Conservation (phyloP, 805 yeast species). For the Metschnikowia sp. region DNA sequence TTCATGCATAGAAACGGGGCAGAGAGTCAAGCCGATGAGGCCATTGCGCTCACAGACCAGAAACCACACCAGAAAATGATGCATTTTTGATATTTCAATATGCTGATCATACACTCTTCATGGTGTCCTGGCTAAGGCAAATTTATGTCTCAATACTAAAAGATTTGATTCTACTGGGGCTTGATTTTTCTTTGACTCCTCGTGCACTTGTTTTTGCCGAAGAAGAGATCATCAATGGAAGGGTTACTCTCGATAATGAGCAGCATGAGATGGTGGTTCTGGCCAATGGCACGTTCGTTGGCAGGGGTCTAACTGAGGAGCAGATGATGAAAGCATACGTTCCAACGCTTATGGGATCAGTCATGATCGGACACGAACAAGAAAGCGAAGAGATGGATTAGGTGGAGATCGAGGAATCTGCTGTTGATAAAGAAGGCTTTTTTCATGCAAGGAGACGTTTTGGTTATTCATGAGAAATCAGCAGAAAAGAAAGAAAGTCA, state of each 20-base stretch:
- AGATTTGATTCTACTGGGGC: too few species aligned
- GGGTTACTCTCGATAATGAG: conserved; percentile 23
- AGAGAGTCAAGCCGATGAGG: too few species aligned
- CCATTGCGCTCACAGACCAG: too few species aligned
- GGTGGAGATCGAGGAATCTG: conserved; percentile 41
- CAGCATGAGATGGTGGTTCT: conserved; percentile 60
- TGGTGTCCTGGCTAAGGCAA: too few species aligned
- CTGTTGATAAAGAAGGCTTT: conserved; percentile 29
- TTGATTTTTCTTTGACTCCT: too few species aligned
- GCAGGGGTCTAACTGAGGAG: conserved; percentile 74
- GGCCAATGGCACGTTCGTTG: conserved; percentile 75
- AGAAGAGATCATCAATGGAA: conserved; percentile 62
- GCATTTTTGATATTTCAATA: too few species aligned
- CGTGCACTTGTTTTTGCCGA: conserved; percentile 39
- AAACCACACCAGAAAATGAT: too few species aligned
- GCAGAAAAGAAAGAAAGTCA: conserved; percentile 37
- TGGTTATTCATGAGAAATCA: conserved; percentile 49
- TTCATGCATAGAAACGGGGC: too few species aligned
- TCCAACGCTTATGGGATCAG: conserved; percentile 51
- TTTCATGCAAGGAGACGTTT: conserved; percentile 63
- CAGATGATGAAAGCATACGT: conserved; percentile 44
- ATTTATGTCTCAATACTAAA: too few species aligned
- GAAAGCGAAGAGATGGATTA: conserved; percentile 64
- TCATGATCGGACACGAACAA: conserved; percentile 45
- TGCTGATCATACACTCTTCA: too few species aligned